Conservation (phyloP, 768 basidiomycete species). For the Lactarius sp. region DNA sequence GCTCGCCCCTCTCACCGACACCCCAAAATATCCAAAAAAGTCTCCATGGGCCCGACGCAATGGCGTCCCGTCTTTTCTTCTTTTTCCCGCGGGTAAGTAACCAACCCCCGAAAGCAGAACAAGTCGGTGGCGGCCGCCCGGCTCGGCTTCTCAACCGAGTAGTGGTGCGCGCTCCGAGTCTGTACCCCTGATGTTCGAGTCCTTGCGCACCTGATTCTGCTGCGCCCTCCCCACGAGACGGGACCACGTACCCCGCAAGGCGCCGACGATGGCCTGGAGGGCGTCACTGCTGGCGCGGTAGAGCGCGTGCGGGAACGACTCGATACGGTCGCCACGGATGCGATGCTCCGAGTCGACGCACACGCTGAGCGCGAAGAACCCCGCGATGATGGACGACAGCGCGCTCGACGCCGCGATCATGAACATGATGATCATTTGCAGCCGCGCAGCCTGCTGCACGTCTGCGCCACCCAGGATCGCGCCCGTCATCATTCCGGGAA, state of each 20-base stretch:
- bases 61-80: neutral
- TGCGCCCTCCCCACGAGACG: neutral
- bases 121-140: neutral
- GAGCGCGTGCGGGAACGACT: conserved; percentile 30
- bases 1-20: neutral
- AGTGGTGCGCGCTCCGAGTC: conserved; percentile 10
- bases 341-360: conserved; percentile 67
- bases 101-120: neutral
- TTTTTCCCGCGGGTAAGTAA: neutral
- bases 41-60: neutral
- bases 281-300: neutral
- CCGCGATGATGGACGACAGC: conserved; percentile 62
- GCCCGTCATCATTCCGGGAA: conserved; percentile 90
- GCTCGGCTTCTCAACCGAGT: neutral
- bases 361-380: conserved; percentile 52
- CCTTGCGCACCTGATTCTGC: neutral
- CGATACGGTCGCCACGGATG: conserved; percentile 58
- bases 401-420: conserved; percentile 80
- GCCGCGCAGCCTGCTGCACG: conserved; percentile 76
- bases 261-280: neutral
- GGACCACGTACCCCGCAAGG: neutral
- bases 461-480: conserved; percentile 83
- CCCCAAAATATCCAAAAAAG: conserved; percentile 3
- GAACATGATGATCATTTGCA: conserved; percentile 95
- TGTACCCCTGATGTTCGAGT: neutral